phyloP scores from a whole-genome alignment of 306 rosid species.

The Sphenostylis stenocarpa region DNA sequence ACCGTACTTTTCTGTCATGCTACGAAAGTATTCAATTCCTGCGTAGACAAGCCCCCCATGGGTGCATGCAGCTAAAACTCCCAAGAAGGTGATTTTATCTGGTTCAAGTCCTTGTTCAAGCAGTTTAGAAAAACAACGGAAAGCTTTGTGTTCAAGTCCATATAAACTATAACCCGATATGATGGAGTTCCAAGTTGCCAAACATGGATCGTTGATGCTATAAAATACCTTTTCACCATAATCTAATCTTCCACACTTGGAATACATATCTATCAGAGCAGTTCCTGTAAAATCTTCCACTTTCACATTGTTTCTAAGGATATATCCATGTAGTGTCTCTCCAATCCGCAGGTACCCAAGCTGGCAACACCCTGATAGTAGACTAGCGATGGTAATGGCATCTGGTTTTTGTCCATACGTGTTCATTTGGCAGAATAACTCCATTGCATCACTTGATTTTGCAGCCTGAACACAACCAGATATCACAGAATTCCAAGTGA shows the following conservation, averaged over 20 bases:
- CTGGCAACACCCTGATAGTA: conserved; percentile 80
- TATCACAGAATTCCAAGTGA: conserved; percentile 76
- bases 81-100: conserved; percentile 74
- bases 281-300: conserved; percentile 66
- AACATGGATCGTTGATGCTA: conserved; percentile 62
- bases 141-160: conserved; percentile 65
- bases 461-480: conserved; percentile 81
- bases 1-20: conserved; percentile 55
- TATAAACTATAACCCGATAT: conserved; percentile 73
- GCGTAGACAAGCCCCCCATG: conserved; percentile 63
- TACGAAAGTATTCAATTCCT: conserved; percentile 50
- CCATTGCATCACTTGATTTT: conserved; percentile 62
- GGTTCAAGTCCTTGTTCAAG: conserved; percentile 58
- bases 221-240: conserved; percentile 63
- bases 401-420: conserved; percentile 55
- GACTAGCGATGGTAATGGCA: conserved; percentile 62
- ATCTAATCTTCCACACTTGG: conserved; percentile 77
- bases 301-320: conserved; percentile 57
- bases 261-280: conserved; percentile 82
- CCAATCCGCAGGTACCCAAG: conserved; percentile 60
- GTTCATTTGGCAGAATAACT: conserved; percentile 63
- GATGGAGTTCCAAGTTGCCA: conserved; percentile 83
- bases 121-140: conserved; percentile 55
- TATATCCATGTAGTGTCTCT: conserved; percentile 55
- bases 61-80: conserved; percentile 68